Percentiles rank a stretch among this genome's conserved stretches.
These are phyloP conservation scores for Ophiostoma ulmi DNA, from an alignment of 2,329 filamentous ascomycete species.

Conservation along the genomic window DNA sequence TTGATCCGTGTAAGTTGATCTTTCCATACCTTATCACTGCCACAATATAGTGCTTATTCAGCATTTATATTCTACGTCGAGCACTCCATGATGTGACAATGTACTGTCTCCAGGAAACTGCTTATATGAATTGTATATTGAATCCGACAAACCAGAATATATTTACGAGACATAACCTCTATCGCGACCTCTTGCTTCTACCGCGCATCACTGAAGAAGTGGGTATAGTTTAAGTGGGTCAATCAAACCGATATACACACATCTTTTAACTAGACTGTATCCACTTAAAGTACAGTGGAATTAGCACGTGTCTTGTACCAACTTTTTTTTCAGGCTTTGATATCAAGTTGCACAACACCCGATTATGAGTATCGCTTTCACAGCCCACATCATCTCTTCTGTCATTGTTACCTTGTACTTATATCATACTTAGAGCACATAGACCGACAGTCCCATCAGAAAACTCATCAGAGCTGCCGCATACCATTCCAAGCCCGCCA, in stretches of 20 bases:
- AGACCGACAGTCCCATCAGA: not conserved
- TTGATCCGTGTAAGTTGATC: not conserved
- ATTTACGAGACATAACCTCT: not conserved
- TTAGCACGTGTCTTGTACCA: not conserved
- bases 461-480: not conserved
- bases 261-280: not conserved
- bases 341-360: not conserved
- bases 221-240: not conserved
- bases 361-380: not conserved
- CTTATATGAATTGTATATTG: too few species aligned
- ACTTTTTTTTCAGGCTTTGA: conserved; percentile 7
- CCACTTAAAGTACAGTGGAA: not conserved
- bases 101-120: too few species aligned
- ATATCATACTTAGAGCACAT: not conserved
- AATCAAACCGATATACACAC: not conserved
- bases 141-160: too few species aligned
- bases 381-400: not conserved
- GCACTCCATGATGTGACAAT: too few species aligned
- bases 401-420: not conserved
- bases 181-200: not conserved
- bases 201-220: conserved; percentile 1
- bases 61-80: not conserved
- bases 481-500: not conserved
- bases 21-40: not conserved
- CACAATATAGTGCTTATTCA: not conserved